A percentile compares a stretch with the other conserved stretches of the same genome.
phyloP scores from a whole-genome alignment of 345 rosid species.

The Lepidium sativum region DNA sequence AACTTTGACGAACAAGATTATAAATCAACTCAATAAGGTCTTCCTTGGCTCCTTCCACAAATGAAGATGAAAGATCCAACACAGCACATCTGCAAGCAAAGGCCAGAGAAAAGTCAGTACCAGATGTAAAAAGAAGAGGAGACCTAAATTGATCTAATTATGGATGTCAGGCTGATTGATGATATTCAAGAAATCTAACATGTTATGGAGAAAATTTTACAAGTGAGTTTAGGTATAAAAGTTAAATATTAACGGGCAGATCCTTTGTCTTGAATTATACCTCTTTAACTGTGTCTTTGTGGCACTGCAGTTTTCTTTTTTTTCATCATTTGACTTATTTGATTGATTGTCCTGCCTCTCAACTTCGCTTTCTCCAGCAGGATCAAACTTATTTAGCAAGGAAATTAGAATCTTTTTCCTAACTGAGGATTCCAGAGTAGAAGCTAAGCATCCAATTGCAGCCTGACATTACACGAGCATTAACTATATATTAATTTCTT shows the following conservation, averaged over 20 bases:
- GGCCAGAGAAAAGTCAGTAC: not conserved
- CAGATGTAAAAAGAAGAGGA: not conserved
- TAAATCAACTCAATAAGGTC: slow-evolving; percentile 66
- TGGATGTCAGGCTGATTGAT: not conserved
- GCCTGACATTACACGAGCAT: slow-evolving; percentile 44
- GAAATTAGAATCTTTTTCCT: slow-evolving; percentile 51
- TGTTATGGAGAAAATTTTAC: not conserved
- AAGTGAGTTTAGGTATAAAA: not conserved
- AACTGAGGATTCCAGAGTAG: slow-evolving; percentile 58
- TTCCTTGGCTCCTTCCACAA: slow-evolving; percentile 62
- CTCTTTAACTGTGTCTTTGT: slow-evolving; percentile 40
- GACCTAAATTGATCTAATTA: not conserved
- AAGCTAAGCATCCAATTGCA: slow-evolving; percentile 79
- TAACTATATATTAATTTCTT: not conserved
- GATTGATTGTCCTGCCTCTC: slow-evolving; percentile 23
- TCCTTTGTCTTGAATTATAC: slow-evolving; percentile 25
- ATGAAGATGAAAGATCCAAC: slow-evolving; percentile 61
- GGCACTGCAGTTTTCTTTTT: slow-evolving; percentile 20
- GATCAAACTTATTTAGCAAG: slow-evolving; percentile 47
- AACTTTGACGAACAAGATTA: slow-evolving; percentile 44
- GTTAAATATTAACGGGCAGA: not conserved
- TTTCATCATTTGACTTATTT: slow-evolving; percentile 30
- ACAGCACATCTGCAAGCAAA: slow-evolving; percentile 35
- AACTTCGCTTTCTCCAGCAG: slow-evolving; percentile 38
- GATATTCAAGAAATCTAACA: not conserved